Base-by-base conservation (phyloP, 106 monocot species). In the Iris macrosiphon region DNA sequence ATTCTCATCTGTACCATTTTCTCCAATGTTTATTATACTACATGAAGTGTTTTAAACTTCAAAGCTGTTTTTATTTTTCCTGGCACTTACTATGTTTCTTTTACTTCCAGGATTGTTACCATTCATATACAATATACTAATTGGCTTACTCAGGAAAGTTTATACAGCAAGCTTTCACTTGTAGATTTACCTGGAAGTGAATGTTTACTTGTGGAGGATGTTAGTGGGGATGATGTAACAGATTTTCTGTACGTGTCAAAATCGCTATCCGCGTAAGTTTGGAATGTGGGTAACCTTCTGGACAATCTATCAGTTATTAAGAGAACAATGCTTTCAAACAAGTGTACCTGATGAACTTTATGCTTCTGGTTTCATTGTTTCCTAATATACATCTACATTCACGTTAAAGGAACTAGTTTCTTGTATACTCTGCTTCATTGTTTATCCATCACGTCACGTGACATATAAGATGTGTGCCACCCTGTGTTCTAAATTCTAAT, bases 101-200 rank as follows among this genome's bases (percentile, higher is more conserved):
- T 51, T 70, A 40, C 48, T 58, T 81, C 19, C 72, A 98, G 96
- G 83, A 34, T 91, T 57, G 42, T 98, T 19, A 98, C 90, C 5
- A 83, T 98, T 59, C 96, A 98, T 65, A 83, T 98, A 69, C 83
- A 78, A 34, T 83, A 75, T 56, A 70, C 52, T 31, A 87, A 87
- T 64, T 67, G 42, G 49, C 42, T 87, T 28, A 78, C 83, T 6
- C 54, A 64, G 41, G 90, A 91, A 61, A 83, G 73, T 52, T 20
- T 70, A 8, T 80, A 87, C 60, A 90, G 86, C 72, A 98, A 83
- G 61, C 82, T 98, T 44, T 80, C 90, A 70, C 67, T 98, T 63
- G 75, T 98, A 15, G 96, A 98, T 75, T 70, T 98, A 65, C 77
- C 90, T 52, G 86, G 72, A 55, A 98, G 96, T 78, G 96, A 98